Evolutionary conservation across 768 basidiomycete genomes (phyloP).

Genomic region (Boletus sp.): DNA sequence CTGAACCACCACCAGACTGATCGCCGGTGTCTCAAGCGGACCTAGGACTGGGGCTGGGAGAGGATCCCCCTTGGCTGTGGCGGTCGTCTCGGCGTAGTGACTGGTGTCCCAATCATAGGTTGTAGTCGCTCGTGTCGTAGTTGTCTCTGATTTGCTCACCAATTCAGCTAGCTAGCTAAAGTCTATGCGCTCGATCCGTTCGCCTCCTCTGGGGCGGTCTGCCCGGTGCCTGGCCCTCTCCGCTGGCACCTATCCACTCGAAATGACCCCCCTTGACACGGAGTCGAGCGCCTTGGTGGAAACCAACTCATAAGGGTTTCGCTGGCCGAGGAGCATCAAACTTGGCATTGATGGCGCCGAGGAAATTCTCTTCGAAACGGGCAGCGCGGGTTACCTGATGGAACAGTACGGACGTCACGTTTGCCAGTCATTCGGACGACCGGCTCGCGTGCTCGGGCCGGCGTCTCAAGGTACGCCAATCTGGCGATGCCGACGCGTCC

Average conservation of each 20-base stretch:
- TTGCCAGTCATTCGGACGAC: too few relatives aligned
- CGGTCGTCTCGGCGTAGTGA: background rate
- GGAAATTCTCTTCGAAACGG: too few relatives aligned
- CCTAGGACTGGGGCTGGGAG: too few relatives aligned
- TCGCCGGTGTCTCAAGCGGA: background rate
- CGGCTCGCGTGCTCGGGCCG: too few relatives aligned
- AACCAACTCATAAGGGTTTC: too few relatives aligned
- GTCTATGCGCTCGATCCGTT: background rate
- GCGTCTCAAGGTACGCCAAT: too few relatives aligned
- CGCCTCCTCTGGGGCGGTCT: background rate
- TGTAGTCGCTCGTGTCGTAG: too few relatives aligned
- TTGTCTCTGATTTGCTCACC: background rate
- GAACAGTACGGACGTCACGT: too few relatives aligned
- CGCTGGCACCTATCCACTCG: background rate
- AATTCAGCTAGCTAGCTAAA: background rate
- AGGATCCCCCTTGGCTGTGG: background rate
- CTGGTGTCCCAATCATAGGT: background rate
- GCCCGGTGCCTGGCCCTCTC: background rate
- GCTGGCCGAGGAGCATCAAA: too few relatives aligned
- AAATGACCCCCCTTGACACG: background rate
- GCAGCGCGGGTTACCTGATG: too few relatives aligned
- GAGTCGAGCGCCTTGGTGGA: background rate
- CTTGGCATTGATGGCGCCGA: too few relatives aligned
- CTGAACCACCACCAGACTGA: background rate
- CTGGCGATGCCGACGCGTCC: too few relatives aligned